phyloP scores from a whole-genome alignment of 208 protist species.

The Leishmania martiniquensis region DNA sequence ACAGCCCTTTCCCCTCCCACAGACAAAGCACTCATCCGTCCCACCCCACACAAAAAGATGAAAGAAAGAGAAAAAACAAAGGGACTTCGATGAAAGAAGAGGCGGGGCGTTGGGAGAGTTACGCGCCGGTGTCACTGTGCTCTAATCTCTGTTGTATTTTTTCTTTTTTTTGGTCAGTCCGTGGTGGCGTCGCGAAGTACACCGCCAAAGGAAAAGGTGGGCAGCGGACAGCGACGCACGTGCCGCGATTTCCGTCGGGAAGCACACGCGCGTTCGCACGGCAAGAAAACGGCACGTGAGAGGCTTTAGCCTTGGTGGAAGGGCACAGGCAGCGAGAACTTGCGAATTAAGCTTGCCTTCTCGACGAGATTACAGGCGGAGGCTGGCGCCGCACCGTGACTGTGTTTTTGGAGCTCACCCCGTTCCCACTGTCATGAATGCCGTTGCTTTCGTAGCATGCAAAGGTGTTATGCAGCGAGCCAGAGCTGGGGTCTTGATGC shows the following conservation, averaged over 20 bases:
- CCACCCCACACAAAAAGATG: not conserved
- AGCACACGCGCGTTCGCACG: not conserved
- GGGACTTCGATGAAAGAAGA: not conserved
- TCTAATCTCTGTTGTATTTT: not conserved
- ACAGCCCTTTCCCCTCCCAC: not conserved
- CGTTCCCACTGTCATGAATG: slow-evolving; percentile 10
- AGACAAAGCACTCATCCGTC: not conserved
- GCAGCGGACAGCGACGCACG: not conserved
- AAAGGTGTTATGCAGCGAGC: slow-evolving; percentile 26
- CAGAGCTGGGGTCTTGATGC: slow-evolving; percentile 10
- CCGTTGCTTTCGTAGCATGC: slow-evolving; percentile 18
- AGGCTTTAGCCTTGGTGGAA: not conserved
- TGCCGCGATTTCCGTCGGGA: not conserved
- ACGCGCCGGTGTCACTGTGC: not conserved
- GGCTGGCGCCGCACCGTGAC: slow-evolving; percentile 45
- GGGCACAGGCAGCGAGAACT: not conserved
- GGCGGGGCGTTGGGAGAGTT: not conserved
- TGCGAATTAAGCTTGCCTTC: slow-evolving; percentile 22
- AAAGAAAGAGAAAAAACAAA: not conserved
- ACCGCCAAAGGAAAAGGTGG: not conserved
- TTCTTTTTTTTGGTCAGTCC: not conserved
- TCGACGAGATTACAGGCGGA: slow-evolving; percentile 55
- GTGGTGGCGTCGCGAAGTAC: not conserved
- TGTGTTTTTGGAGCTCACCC: slow-evolving; percentile 24
- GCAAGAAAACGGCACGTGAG: not conserved